Base-by-base conservation (phyloP, 257 asterid genomes). In the Fraxinus pennsylvanica region DNA sequence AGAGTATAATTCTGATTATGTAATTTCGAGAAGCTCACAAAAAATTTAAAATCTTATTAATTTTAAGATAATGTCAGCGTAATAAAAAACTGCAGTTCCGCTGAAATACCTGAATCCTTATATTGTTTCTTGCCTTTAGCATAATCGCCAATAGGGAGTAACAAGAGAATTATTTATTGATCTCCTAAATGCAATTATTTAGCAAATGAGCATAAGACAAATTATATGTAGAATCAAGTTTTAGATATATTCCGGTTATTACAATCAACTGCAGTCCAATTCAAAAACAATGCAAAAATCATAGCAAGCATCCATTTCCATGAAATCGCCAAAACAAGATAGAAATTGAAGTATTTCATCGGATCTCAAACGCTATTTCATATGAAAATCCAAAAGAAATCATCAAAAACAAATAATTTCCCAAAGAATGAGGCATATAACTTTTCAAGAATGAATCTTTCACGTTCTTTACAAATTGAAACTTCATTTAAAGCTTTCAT, bases 401-500 rank as follows among this genome's bases (percentile, higher is more conserved):
- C 29, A 0, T 77, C 41, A 15, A 47, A 47, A 15, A 47, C 1
- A 15, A 47, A 47, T 47, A 47, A 47, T 47, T 47, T 47, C 59
- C 59, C 59, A 47, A 15, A 47, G 59, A 47, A 47, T 47, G 21
- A 47, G 6, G 59, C 59, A 43, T 14, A 14, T 15, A 47, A 15
- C n/a, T 47, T 47, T 47, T 14, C 52, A 43, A 43, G 17, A 43
- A 43, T 10, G 52, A 43, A 43, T 43, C 52, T 43, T 43, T 12
- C 52, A 43, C 17, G 17, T 13, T 43, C 15, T 43, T 43, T 12
- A 47, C 5, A 4, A 47, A 47, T 47, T 47, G 17, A 47, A 47
- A 15, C 59, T 47, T 14, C 45, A 76, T 32, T 71, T 59, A n/a
- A 67, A 72, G 19, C 47, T 61, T 71, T 81, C 75, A 43, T 76